These are phyloP conservation scores for Physcia stellaris DNA, from an alignment of 495 filamentous ascomycete genomes.

Conservation along the genomic window DNA sequence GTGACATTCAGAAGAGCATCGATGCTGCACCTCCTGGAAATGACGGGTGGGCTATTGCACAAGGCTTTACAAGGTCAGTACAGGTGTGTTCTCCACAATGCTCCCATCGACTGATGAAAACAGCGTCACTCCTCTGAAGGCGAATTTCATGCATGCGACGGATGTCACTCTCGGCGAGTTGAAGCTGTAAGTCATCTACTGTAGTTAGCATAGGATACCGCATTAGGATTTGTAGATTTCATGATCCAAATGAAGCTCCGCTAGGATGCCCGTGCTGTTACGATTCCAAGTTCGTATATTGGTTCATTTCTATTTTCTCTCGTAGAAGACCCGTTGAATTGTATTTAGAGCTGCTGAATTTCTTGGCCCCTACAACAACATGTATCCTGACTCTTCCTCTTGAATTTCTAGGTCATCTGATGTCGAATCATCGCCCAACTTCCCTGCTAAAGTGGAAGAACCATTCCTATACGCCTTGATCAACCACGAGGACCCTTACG, in stretches of 20 bases:
- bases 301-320: too few species aligned
- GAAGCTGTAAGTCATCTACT: slow-evolving; percentile 63
- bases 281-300: too few species aligned
- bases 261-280: too few species aligned
- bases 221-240: too few species aligned
- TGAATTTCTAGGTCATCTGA: too few species aligned
- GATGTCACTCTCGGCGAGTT: slow-evolving; percentile 55
- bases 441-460: background rate
- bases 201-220: too few species aligned
- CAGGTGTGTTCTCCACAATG: background rate
- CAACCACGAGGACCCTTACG: slow-evolving; percentile 74
- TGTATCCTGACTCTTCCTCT: too few species aligned
- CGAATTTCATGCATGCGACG: slow-evolving; percentile 80
- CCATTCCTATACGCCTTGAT: slow-evolving; percentile 54
- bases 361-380: too few species aligned
- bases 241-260: too few species aligned
- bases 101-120: slow-evolving; percentile 10
- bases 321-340: too few species aligned
- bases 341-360: too few species aligned
- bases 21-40: slow-evolving; percentile 69
- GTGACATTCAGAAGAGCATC: slow-evolving; percentile 73
- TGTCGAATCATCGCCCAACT: too few species aligned
- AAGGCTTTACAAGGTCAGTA: slow-evolving; percentile 74
- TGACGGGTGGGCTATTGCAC: slow-evolving; percentile 87
- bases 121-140: slow-evolving; percentile 81